phyloP scores from a whole-genome alignment of 2,329 filamentous ascomycete genomes.

The Bipolaris oryzae region DNA sequence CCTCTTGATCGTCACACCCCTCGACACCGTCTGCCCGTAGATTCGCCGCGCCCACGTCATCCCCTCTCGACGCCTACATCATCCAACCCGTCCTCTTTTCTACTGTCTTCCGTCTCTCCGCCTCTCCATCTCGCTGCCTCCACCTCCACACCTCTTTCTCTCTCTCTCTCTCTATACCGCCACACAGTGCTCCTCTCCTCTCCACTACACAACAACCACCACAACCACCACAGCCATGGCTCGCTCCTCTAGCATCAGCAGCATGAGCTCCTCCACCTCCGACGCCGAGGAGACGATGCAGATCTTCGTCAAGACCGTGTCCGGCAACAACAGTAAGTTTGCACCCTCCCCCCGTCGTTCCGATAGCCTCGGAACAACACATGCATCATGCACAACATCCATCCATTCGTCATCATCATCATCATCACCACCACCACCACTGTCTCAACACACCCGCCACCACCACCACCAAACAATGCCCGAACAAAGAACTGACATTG shows the following conservation, averaged over 20 bases:
- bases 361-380: conserved; percentile 15
- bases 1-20: background rate
- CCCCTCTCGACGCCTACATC: conserved; percentile 11
- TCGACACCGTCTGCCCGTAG: conserved; percentile 13
- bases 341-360: conserved; percentile 38
- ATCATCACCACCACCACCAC: background rate
- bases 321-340: conserved; percentile 59
- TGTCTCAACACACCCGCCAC: background rate
- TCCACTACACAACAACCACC: conserved; percentile 8
- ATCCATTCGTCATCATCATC: no score
- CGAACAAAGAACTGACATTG: conserved; percentile 21
- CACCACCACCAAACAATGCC: background rate
- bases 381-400: background rate
- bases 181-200: background rate
- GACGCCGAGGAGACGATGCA: conserved; percentile 62
- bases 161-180: background rate
- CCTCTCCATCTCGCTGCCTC: background rate
- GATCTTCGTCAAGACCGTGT: conserved; percentile 66
- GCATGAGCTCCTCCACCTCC: conserved; percentile 49
- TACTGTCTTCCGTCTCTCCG: no score
- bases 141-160: background rate
- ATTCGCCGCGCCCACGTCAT: conserved; percentile 21
- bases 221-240: conserved; percentile 34
- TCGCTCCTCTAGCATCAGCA: conserved; percentile 50
- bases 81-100: background rate